Evolutionary conservation across 164 flowering plant species (phyloP).

Genomic region (Nymphaea colorata): DNA sequence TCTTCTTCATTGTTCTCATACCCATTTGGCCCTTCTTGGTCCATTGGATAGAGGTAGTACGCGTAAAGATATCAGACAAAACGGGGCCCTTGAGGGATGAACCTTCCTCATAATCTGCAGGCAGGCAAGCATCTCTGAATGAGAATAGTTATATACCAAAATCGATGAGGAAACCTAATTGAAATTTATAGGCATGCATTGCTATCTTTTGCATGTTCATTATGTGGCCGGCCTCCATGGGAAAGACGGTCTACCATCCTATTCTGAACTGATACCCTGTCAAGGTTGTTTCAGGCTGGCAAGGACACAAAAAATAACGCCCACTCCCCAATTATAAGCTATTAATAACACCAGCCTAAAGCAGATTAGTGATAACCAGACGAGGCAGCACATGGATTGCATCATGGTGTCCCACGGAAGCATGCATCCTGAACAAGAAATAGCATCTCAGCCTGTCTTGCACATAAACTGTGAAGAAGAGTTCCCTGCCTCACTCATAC

Average conservation of each 20-base stretch:
- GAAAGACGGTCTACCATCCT: neutral
- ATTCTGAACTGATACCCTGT: neutral
- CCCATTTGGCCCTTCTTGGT: constrained; percentile 37
- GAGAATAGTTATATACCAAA: neutral
- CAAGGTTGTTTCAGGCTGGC: neutral
- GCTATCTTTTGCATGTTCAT: neutral
- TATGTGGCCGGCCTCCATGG: neutral
- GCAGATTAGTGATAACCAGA: no score
- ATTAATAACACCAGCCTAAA: no score
- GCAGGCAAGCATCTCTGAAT: neutral
- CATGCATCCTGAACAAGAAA: neutral
- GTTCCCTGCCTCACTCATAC: no score
- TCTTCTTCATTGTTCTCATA: constrained; percentile 49
- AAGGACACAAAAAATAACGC: neutral
- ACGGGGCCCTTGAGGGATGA: constrained; percentile 18
- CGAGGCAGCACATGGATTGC: neutral
- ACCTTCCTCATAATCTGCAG: constrained; percentile 58
- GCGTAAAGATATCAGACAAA: constrained; percentile 37
- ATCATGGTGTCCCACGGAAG: neutral
- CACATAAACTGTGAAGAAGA: neutral
- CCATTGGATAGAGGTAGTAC: constrained; percentile 54
- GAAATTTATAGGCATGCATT: neutral
- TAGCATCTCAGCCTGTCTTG: neutral
- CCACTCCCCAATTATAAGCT: no score
- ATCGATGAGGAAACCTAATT: neutral